A percentile compares a stretch with the other conserved stretches of the same genome.
These are phyloP conservation scores for Phytophthora pisi DNA, from an alignment of 352 stramenopile species.

Conservation along the genomic window DNA sequence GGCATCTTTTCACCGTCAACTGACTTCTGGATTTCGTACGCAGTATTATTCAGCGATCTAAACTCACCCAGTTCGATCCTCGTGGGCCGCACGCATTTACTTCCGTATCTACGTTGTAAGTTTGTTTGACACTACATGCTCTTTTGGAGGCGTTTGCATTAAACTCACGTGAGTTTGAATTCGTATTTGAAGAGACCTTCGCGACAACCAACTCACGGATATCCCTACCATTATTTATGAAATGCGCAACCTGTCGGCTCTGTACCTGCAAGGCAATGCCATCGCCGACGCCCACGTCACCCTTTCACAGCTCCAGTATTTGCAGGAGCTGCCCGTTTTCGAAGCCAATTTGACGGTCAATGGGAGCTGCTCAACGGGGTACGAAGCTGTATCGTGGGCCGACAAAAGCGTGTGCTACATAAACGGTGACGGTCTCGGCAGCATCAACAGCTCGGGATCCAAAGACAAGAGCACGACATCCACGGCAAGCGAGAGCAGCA, in stretches of 20 bases:
- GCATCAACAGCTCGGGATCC: slow-evolving; percentile 43
- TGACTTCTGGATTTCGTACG: slow-evolving; percentile 2
- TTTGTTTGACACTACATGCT: slow-evolving; percentile 10
- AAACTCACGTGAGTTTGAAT: background rate
- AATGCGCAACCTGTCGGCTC: slow-evolving; percentile 54
- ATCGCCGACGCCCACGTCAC: slow-evolving; percentile 65
- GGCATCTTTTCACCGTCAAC: background rate
- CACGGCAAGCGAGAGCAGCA: slow-evolving; percentile 31
- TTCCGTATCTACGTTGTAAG: slow-evolving; percentile 61
- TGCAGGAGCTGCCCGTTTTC: slow-evolving; percentile 57
- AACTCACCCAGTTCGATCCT: slow-evolving; percentile 67
- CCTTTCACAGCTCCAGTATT: slow-evolving; percentile 54
- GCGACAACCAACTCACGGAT: slow-evolving; percentile 63
- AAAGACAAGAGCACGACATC: slow-evolving; percentile 36
- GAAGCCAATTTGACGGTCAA: slow-evolving; percentile 47
- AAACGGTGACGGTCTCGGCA: slow-evolving; percentile 46
- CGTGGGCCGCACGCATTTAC: slow-evolving; percentile 48
- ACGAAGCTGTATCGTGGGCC: slow-evolving; percentile 54
- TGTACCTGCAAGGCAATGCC: slow-evolving; percentile 59
- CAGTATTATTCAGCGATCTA: slow-evolving; percentile 68
- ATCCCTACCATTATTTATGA: slow-evolving; percentile 78
- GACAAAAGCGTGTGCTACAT: slow-evolving; percentile 57
- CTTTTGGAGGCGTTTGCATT: background rate
- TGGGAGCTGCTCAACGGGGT: slow-evolving; percentile 49
- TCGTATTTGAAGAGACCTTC: slow-evolving; percentile 53